phyloP scores from a whole-genome alignment of 139 green algal species.

The Chlorella sp. region DNA sequence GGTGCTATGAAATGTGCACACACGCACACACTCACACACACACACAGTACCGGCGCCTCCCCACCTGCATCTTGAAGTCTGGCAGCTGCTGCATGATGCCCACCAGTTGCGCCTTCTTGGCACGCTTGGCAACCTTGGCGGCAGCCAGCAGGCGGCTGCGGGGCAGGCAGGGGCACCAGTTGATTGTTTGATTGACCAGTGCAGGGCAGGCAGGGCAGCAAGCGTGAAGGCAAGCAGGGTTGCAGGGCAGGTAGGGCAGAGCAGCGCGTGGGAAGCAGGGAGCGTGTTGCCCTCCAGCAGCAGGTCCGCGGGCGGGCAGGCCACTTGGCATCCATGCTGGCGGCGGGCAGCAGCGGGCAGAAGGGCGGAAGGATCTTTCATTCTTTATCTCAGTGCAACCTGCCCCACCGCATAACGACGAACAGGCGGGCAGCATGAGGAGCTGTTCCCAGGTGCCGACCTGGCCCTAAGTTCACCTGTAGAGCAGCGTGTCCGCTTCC shows the following conservation, averaged over 20 bases:
- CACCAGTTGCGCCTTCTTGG: slow-evolving; percentile 63
- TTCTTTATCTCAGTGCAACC: neutral
- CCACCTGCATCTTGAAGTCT: slow-evolving; percentile 76
- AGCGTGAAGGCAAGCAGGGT: neutral
- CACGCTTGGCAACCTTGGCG: slow-evolving; percentile 53
- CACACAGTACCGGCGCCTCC: neutral
- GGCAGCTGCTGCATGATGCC: slow-evolving; percentile 57
- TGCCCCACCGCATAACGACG: neutral
- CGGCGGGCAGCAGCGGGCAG: neutral
- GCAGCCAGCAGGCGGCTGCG: slow-evolving; percentile 29
- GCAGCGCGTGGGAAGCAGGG: too few species aligned
- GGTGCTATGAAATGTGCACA: too few species aligned
- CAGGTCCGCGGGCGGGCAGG: too few species aligned
- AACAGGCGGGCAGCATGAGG: too few species aligned
- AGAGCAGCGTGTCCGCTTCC: too few species aligned
- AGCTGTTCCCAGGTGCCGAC: too few species aligned
- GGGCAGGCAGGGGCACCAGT: neutral
- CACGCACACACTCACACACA: neutral
- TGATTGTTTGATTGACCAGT: neutral
- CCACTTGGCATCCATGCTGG: too few species aligned
- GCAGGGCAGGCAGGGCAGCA: neutral
- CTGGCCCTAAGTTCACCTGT: too few species aligned
- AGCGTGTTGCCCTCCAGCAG: too few species aligned
- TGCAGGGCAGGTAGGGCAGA: neutral
- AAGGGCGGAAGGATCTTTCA: neutral